Evolutionary conservation across 2,329 filamentous ascomycete genomes (phyloP), one percentile per base, ranked within the genome.

Genomic region (Fusarium succisae): DNA sequence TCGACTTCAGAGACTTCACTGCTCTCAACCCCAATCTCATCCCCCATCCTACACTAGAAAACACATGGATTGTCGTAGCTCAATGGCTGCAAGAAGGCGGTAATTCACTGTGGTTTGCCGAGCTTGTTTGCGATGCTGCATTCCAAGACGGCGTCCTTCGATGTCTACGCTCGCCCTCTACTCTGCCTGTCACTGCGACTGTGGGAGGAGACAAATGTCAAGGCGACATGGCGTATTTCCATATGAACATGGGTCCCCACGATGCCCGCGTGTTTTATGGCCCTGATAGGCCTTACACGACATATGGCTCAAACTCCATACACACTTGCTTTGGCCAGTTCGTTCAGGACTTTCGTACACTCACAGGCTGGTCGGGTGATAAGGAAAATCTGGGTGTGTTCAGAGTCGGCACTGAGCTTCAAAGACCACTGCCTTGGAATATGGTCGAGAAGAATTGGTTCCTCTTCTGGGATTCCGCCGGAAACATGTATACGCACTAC

Each of bases 381-480:
- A 74, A 73, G 65, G 30, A 63, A 10, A 60, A 71, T 12, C 60
- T 79, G 2, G 66, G 75, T 7, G 77, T 81, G 14, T 90, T 89
- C 76, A 76, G 76, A 18, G 53, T 75, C 0, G 84, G 83, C 1
- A 88, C 84, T 2, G 89, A 91, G 70, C 77, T 91, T 6, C 85
- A 87, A 43, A 82, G 88, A 1, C 89, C 88, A 0, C 66, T 74
- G 4, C 84, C 86, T 0, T 86, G 81, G 74, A 76, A 77, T 6
- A 41, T 74, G 1, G 74, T 91, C 32, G 89, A 91, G 80, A 91
- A 91, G 84, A 91, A 91, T 75, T 91, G 85, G 83, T 91, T 91
- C 72, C 68, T 88, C 6, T 91, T 91, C 80, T 91, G 89, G 89
- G 88, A 90, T 69, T 65, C 69, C 0, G 65, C 81, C 1, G 84